Conservation (phyloP, 768 basidiomycete genomes). For the Chiua virens region DNA sequence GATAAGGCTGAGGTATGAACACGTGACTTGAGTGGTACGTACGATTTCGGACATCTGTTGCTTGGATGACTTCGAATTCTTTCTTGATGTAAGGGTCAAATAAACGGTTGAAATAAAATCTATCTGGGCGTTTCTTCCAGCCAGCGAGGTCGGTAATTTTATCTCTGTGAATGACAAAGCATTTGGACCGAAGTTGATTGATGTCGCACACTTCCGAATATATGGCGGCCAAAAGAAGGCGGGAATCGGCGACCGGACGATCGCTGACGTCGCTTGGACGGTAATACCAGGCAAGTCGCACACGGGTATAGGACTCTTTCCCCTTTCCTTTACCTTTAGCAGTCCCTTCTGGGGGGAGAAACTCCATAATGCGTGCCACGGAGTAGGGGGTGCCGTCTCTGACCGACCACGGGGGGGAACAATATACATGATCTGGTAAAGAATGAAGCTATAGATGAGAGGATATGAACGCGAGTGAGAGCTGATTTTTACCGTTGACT, state of each 20-base stretch:
- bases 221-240: slow-evolving; percentile 91
- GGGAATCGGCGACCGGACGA: slow-evolving; percentile 86
- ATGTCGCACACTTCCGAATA: slow-evolving; percentile 96
- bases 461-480: slow-evolving; percentile 13
- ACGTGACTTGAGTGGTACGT: slow-evolving; percentile 36
- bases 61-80: slow-evolving; percentile 93
- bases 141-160: slow-evolving; percentile 90
- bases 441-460: slow-evolving; percentile 25
- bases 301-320: slow-evolving; percentile 74
- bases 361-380: slow-evolving; percentile 96
- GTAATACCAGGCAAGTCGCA: slow-evolving; percentile 95
- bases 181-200: slow-evolving; percentile 88
- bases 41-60: slow-evolving; percentile 88
- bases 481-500: slow-evolving; percentile 69
- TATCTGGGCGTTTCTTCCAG: slow-evolving; percentile 92
- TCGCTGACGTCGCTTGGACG: slow-evolving; percentile 95
- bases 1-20: slow-evolving; percentile 13
- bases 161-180: slow-evolving; percentile 93
- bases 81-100: slow-evolving; percentile 99
- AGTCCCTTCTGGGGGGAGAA: slow-evolving; percentile 77
- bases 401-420: slow-evolving; percentile 88
- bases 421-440: slow-evolving; percentile 91
- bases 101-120: slow-evolving; percentile 93
- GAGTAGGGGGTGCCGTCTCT: slow-evolving; percentile 95
- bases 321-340: slow-evolving; percentile 65